These are phyloP conservation scores for Ceratocystis albifundus DNA, from an alignment of 2,329 filamentous ascomycete species.

Conservation along the genomic window DNA sequence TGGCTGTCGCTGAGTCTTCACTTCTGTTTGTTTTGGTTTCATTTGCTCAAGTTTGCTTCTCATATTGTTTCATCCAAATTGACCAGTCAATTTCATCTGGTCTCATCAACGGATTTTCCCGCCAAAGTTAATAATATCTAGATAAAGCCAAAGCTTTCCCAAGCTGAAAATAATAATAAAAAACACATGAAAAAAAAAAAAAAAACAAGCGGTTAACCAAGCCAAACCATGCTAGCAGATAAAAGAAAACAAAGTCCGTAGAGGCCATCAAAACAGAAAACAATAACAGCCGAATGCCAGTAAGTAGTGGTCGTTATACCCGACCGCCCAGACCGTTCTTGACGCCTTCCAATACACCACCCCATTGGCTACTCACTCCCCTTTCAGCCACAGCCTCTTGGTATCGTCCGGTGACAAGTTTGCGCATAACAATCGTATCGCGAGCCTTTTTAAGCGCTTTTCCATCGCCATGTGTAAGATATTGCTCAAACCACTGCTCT, in stretches of 20 bases:
- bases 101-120: background rate
- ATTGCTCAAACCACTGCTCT: conserved; percentile 62
- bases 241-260: conserved; percentile 12
- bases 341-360: conserved; percentile 41
- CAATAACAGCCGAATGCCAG: background rate
- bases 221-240: background rate
- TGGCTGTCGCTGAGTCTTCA: background rate
- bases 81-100: background rate
- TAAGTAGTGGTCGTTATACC: background rate
- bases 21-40: conserved; percentile 11
- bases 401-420: conserved; percentile 54
- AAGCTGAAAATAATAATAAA: conserved; percentile 9
- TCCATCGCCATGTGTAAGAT: conserved; percentile 52
- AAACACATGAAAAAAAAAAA: background rate
- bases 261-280: conserved; percentile 2
- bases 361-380: conserved; percentile 37
- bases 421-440: conserved; percentile 64
- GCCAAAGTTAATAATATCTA: background rate
- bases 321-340: conserved; percentile 33
- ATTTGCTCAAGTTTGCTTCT: conserved; percentile 5
- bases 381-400: conserved; percentile 38
- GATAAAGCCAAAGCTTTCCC: background rate
- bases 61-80: background rate
- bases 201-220: conserved; percentile 5
- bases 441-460: conserved; percentile 52